A percentile compares a stretch with the other conserved stretches of the same genome.
phyloP scores from a whole-genome alignment of 345 rosid genomes.

The Alliaria petiolata region DNA sequence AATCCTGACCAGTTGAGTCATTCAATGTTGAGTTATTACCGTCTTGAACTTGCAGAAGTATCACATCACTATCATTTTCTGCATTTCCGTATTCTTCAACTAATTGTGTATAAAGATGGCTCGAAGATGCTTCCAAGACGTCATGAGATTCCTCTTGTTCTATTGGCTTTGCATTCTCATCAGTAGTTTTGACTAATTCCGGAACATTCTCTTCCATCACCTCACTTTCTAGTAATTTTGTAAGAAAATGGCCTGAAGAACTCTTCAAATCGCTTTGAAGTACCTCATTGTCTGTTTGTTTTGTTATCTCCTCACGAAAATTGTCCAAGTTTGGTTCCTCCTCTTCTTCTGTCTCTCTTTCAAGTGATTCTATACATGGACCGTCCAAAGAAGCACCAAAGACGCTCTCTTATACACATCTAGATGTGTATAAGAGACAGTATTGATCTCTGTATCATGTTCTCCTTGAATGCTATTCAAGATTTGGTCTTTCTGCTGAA shows the following conservation, averaged over 20 bases:
- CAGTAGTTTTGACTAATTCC: background rate
- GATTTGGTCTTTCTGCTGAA: background rate
- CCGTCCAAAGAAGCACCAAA: conserved; percentile 16
- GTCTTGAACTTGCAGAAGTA: conserved; percentile 4
- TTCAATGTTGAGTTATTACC: background rate
- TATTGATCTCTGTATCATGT: conserved; percentile 4
- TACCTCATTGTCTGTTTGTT: background rate
- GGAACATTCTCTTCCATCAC: conserved; percentile 1
- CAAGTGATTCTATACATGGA: background rate
- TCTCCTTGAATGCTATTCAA: conserved; percentile 2
- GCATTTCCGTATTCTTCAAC: background rate
- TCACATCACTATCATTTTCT: background rate
- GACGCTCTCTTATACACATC: too few species aligned
- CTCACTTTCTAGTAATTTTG: background rate
- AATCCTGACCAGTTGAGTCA: background rate
- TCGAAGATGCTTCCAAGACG: background rate
- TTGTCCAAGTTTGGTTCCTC: background rate
- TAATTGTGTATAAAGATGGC: background rate
- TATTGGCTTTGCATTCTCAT: background rate
- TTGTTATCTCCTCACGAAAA: background rate
- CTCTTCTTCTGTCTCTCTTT: conserved; percentile 5
- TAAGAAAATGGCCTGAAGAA: conserved; percentile 4
- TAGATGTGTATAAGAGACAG: too few species aligned
- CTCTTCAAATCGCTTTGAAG: background rate
- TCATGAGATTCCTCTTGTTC: background rate